Conservation (phyloP, 805 yeast genomes). For the Starmerella vitae region DNA sequence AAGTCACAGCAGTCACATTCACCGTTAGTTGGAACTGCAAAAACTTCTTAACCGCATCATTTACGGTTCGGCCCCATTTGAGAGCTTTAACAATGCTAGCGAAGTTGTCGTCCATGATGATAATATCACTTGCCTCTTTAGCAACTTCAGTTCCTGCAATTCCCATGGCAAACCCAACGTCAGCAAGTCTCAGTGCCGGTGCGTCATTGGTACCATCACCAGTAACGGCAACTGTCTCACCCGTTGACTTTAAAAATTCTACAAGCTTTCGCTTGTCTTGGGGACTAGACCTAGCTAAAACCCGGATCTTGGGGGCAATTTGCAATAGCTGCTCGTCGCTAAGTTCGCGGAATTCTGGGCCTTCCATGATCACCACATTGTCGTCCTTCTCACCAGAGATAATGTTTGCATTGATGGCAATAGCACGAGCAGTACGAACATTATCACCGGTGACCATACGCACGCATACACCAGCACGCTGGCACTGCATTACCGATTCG, state of each 20-base stretch:
- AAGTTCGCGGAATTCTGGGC: conserved; percentile 72
- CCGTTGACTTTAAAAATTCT: conserved; percentile 58
- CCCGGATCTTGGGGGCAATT: conserved; percentile 63
- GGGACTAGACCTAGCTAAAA: conserved; percentile 88
- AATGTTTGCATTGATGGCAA: conserved; percentile 77
- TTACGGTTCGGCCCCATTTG: conserved; percentile 97
- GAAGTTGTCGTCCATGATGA: conserved; percentile 88
- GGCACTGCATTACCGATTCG: conserved; percentile 78
- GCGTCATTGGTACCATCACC: conserved; percentile 99
- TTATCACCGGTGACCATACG: conserved; percentile 99
- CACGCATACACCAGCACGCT: conserved; percentile 82
- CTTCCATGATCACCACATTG: conserved; percentile 69
- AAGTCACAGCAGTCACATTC: conserved; percentile 86
- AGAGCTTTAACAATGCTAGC: conserved; percentile 90
- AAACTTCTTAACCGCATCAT: conserved; percentile 85
- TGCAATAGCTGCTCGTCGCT: conserved; percentile 40
- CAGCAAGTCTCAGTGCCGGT: conserved; percentile 90
- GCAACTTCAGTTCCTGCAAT: conserved; percentile 98
- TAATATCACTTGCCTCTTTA: conserved; percentile 89
- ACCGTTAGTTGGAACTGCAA: conserved; percentile 95
- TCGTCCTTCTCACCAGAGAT: conserved; percentile 34
- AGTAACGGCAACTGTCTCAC: conserved; percentile 95
- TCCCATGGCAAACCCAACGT: conserved; percentile 98
- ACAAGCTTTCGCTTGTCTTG: conserved; percentile 87
- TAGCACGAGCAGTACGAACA: conserved; percentile 78